Percentiles rank a stretch among this genome's conserved stretches.
Evolutionary conservation across 1,139 yeast genomes (phyloP).

Genomic region (Wickerhamomyces sp.): DNA sequence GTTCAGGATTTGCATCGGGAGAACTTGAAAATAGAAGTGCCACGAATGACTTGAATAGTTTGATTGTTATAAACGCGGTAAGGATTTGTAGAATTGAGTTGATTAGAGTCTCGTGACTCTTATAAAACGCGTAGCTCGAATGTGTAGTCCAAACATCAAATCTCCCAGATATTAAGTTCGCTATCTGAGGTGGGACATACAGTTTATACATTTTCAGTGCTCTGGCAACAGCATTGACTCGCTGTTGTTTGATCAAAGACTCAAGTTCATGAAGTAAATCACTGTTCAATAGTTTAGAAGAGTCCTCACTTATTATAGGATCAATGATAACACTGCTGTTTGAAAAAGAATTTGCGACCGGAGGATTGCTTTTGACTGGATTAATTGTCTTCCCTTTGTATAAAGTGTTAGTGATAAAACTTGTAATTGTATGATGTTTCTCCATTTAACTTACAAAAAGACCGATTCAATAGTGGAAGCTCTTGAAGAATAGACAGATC

Average conservation of each 20-base stretch:
- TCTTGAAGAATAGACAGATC: neutral
- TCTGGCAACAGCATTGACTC: neutral
- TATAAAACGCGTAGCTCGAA: conserved; percentile 9
- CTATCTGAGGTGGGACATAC: conserved; percentile 6
- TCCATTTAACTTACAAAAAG: neutral
- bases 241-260: conserved; percentile 5
- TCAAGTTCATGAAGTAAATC: conserved; percentile 11
- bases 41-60: neutral
- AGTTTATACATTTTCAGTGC: conserved; percentile 3
- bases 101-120: conserved; percentile 4
- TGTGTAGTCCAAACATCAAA: conserved; percentile 7
- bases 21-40: neutral
- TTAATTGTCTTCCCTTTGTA: neutral
- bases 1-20: neutral
- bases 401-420: neutral
- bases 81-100: neutral
- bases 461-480: neutral
- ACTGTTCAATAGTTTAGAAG: neutral
- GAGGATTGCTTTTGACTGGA: neutral
- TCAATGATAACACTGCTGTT: neutral
- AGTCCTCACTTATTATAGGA: neutral
- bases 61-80: neutral
- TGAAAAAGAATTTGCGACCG: neutral
- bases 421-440: neutral
- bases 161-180: neutral